Conservation (phyloP, 2,329 filamentous ascomycete species). For the Phialocephala sp. region DNA sequence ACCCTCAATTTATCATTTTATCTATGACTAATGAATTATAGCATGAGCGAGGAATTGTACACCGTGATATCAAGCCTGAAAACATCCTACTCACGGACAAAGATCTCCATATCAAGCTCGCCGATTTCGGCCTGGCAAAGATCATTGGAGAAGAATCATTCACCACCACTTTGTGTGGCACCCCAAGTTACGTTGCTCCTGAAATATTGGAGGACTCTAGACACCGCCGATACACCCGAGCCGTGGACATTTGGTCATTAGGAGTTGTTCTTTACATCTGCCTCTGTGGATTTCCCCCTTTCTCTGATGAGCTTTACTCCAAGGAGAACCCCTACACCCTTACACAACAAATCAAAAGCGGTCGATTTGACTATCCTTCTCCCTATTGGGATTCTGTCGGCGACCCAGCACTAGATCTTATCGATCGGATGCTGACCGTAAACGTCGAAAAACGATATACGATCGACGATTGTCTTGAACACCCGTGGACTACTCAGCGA, state of each 20-base stretch:
- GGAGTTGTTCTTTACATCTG: conserved; percentile 99
- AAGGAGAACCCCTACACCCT: conserved; percentile 83
- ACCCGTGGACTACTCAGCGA: conserved; percentile 82
- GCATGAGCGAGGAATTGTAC: conserved; percentile 97
- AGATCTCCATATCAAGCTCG: conserved; percentile 85
- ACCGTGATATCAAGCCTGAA: conserved; percentile 76
- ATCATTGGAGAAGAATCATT: conserved; percentile 99
- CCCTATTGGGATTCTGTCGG: conserved; percentile 94
- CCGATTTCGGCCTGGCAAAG: conserved; percentile 96
- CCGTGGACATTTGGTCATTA: conserved; percentile 95
- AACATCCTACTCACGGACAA: conserved; percentile 84
- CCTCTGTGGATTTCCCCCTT: conserved; percentile 94
- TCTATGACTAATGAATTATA: conserved; percentile 49
- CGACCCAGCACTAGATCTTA: conserved; percentile 87
- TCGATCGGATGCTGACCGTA: conserved; percentile 92
- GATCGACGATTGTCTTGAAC: conserved; percentile 86
- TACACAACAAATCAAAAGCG: conserved; percentile 87
- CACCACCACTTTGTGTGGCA: conserved; percentile 93
- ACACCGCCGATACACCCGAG: conserved; percentile 88
- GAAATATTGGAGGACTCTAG: conserved; percentile 87
- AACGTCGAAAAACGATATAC: conserved; percentile 83
- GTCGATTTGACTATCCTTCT: conserved; percentile 90
- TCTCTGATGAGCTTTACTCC: conserved; percentile 89
- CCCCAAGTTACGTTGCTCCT: conserved; percentile 95
- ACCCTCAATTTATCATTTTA: not conserved